These are phyloP conservation scores for Pulveroboletus sp. DNA, from an alignment of 768 basidiomycete species.

Conservation along the genomic window DNA sequence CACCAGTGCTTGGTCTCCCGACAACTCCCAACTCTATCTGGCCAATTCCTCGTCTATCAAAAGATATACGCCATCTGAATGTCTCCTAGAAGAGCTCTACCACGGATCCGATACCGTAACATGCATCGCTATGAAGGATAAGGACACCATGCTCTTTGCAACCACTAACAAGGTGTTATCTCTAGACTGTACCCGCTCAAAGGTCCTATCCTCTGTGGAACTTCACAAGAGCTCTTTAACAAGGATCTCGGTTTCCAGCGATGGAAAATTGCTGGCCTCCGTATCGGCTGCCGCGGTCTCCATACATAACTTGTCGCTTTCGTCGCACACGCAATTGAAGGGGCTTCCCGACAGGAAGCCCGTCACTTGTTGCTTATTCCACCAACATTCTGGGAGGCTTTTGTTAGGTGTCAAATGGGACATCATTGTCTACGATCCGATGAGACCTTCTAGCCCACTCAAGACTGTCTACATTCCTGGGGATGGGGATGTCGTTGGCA, in stretches of 20 bases:
- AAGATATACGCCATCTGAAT: constrained; percentile 47
- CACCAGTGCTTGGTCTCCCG: constrained; percentile 47
- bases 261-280: constrained; percentile 51
- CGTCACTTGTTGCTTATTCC: constrained; percentile 54
- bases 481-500: constrained; percentile 46
- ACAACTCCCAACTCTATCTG: constrained; percentile 53
- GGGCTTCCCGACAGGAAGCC: constrained; percentile 41
- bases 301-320: constrained; percentile 54
- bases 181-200: constrained; percentile 43
- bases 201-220: constrained; percentile 45
- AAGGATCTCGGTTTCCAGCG: constrained; percentile 56
- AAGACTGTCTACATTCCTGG: constrained; percentile 50
- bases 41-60: constrained; percentile 44
- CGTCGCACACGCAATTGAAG: constrained; percentile 50
- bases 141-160: constrained; percentile 40
- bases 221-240: constrained; percentile 48
- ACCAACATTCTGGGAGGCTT: constrained; percentile 56
- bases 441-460: constrained; percentile 49
- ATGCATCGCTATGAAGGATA: constrained; percentile 32
- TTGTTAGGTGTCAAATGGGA: constrained; percentile 50
- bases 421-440: constrained; percentile 59
- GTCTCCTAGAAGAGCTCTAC: constrained; percentile 43
- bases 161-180: constrained; percentile 43
- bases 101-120: constrained; percentile 24
- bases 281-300: constrained; percentile 49